Evolutionary conservation across 1,139 yeast genomes (phyloP).

Genomic region (Yamadazyma sp.): DNA sequence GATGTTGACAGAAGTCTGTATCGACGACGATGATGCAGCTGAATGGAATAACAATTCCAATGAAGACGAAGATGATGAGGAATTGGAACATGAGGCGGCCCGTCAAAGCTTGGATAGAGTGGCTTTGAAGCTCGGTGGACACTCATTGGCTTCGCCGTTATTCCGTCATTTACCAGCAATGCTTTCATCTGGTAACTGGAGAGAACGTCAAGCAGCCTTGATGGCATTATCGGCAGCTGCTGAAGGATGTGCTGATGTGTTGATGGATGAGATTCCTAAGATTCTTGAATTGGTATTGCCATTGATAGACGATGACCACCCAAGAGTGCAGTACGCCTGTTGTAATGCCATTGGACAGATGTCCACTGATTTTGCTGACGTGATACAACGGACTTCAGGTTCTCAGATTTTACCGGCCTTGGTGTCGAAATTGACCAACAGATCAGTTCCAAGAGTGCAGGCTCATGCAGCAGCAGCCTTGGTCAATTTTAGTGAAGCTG

Average conservation of each 20-base stretch:
- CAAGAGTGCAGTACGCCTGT: conserved; percentile 95
- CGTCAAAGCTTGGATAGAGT: conserved; percentile 92
- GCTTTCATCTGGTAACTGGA: conserved; percentile 78
- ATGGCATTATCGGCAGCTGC: conserved; percentile 98
- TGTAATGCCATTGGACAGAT: conserved; percentile 97
- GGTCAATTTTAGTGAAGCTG: conserved; percentile 92
- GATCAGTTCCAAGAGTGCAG: conserved; percentile 86
- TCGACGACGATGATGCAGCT: conserved; percentile 82
- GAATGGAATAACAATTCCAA: conserved; percentile 89
- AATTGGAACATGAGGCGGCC: conserved; percentile 86
- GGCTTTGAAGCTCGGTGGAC: conserved; percentile 80
- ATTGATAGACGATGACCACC: conserved; percentile 74
- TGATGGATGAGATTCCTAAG: conserved; percentile 77
- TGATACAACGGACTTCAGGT: conserved; percentile 80
- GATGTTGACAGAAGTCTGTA: conserved; percentile 91
- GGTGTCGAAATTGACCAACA: conserved; percentile 70
- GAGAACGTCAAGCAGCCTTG: conserved; percentile 93
- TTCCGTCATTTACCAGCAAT: conserved; percentile 85
- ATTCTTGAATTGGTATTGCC: conserved; percentile 85
- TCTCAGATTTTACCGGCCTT: conserved; percentile 82
- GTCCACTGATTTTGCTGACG: conserved; percentile 95
- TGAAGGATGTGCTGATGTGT: conserved; percentile 92
- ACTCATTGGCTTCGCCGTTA: conserved; percentile 77
- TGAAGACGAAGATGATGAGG: conserved; percentile 79
- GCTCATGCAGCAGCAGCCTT: conserved; percentile 99